Evolutionary conservation across 2,329 filamentous ascomycete genomes (phyloP).

Genomic region (Scedosporium apiospermum): DNA sequence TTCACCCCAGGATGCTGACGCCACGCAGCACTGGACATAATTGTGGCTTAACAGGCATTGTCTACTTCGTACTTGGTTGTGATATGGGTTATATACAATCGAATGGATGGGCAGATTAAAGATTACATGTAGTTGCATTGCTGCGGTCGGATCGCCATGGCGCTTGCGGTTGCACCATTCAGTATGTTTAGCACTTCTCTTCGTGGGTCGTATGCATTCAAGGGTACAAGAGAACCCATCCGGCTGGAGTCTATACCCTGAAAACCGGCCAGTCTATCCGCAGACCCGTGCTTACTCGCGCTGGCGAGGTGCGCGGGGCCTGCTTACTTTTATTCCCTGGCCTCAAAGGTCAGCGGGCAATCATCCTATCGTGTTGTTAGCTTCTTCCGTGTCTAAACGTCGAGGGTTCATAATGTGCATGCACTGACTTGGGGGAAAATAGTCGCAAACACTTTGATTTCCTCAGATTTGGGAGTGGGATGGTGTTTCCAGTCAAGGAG

Average conservation of each 20-base stretch:
- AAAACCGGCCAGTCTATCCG: too few species aligned
- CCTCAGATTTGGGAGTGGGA: constrained; percentile 72
- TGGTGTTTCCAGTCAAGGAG: constrained; percentile 85
- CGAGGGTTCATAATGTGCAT: constrained; percentile 2
- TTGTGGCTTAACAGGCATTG: too few species aligned
- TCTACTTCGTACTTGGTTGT: too few species aligned
- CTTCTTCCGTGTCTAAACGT: neutral
- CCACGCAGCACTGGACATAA: too few species aligned
- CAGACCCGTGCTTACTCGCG: too few species aligned
- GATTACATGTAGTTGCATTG: neutral
- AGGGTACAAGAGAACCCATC: too few species aligned
- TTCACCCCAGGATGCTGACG: too few species aligned
- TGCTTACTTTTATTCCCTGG: constrained; percentile 35
- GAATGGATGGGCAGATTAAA: too few species aligned
- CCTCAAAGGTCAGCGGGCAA: constrained; percentile 66
- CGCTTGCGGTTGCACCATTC: neutral
- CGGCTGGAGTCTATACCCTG: too few species aligned
- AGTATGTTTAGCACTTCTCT: too few species aligned
- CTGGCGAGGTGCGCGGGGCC: neutral
- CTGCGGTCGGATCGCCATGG: neutral
- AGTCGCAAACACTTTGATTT: constrained; percentile 97
- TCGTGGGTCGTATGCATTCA: too few species aligned
- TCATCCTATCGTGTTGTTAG: constrained; percentile 52
- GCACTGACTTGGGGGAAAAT: constrained; percentile 85
- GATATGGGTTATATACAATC: too few species aligned